phyloP scores from a whole-genome alignment of 2,329 filamentous ascomycete genomes.

The Alternaria sp. region DNA sequence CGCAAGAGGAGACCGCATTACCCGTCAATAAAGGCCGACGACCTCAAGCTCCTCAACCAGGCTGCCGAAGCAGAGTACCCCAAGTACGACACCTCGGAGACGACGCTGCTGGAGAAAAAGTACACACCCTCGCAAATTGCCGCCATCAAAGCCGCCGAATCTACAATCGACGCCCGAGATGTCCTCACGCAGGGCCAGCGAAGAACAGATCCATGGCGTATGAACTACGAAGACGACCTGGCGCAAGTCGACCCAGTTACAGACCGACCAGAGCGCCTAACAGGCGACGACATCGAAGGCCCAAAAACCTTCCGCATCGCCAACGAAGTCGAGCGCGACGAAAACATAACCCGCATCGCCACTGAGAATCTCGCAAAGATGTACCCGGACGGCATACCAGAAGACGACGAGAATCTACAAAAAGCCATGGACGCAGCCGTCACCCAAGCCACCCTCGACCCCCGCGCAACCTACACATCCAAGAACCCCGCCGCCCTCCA shows the following conservation, averaged over 20 bases:
- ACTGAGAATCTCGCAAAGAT: conserved; percentile 45
- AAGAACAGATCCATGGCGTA: conserved; percentile 73
- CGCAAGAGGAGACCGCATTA: conserved; percentile 50
- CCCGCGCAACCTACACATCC: conserved; percentile 54
- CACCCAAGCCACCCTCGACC: conserved; percentile 46
- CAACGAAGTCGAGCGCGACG: conserved; percentile 41
- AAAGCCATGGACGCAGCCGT: conserved; percentile 40
- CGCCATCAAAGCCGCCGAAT: conserved; percentile 81
- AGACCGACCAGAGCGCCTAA: conserved; percentile 61
- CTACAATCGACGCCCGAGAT: conserved; percentile 75
- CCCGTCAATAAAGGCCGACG: conserved; percentile 53
- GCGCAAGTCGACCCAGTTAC: conserved; percentile 76
- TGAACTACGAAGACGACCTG: conserved; percentile 78
- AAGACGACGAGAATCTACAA: conserved; percentile 31
- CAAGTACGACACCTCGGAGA: conserved; percentile 64
- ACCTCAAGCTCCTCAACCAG: conserved; percentile 45
- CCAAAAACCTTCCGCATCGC: conserved; percentile 32
- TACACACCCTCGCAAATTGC: conserved; percentile 84
- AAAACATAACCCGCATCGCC: conserved; percentile 39
- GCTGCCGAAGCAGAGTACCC: conserved; percentile 55
- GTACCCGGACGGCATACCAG: conserved; percentile 45
- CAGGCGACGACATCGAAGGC: conserved; percentile 28
- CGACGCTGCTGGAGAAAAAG: conserved; percentile 60
- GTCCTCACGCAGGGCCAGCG: conserved; percentile 74
- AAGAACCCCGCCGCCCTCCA: conserved; percentile 58